Percentiles rank a stretch among this genome's conserved stretches.
phyloP scores from a whole-genome alignment of 345 rosid species.

The Murraya paniculata region DNA sequence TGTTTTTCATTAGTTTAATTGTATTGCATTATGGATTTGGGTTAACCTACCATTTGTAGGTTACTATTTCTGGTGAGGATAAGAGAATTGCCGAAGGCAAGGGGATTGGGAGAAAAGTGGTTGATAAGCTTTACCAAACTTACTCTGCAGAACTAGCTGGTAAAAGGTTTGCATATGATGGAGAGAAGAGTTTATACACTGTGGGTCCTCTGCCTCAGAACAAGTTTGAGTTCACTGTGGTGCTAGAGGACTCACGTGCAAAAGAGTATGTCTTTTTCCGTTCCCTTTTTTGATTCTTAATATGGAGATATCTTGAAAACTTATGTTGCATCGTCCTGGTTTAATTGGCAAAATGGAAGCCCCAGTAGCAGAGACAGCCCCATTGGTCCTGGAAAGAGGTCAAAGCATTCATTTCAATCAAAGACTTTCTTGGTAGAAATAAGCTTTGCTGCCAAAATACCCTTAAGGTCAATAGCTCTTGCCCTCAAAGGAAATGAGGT shows the following conservation, averaged over 20 bases:
- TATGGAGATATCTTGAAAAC: background rate
- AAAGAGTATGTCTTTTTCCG: constrained; percentile 37
- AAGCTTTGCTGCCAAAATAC: constrained; percentile 56
- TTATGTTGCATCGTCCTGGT: constrained; percentile 10
- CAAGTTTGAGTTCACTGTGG: constrained; percentile 54
- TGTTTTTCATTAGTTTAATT: constrained; percentile 10
- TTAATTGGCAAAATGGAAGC: constrained; percentile 33
- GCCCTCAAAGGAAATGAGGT: constrained; percentile 47
- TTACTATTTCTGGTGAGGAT: constrained; percentile 58
- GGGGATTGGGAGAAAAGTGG: constrained; percentile 67
- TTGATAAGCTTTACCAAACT: constrained; percentile 63
- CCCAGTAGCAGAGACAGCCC: constrained; percentile 35
- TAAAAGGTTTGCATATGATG: constrained; percentile 77
- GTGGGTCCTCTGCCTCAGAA: constrained; percentile 75
- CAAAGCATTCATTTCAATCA: constrained; percentile 52
- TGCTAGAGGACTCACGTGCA: constrained; percentile 62
- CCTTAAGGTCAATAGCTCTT: constrained; percentile 48
- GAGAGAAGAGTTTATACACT: constrained; percentile 69
- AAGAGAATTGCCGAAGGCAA: constrained; percentile 49
- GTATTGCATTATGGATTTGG: constrained; percentile 6
- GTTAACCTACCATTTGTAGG: constrained; percentile 40
- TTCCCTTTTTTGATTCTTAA: constrained; percentile 3
- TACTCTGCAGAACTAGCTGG: constrained; percentile 60
- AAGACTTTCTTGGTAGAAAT: constrained; percentile 56
- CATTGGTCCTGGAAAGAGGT: constrained; percentile 40